Conservation (phyloP, 208 protist genomes). For the Herpetomonas tarakana region DNA sequence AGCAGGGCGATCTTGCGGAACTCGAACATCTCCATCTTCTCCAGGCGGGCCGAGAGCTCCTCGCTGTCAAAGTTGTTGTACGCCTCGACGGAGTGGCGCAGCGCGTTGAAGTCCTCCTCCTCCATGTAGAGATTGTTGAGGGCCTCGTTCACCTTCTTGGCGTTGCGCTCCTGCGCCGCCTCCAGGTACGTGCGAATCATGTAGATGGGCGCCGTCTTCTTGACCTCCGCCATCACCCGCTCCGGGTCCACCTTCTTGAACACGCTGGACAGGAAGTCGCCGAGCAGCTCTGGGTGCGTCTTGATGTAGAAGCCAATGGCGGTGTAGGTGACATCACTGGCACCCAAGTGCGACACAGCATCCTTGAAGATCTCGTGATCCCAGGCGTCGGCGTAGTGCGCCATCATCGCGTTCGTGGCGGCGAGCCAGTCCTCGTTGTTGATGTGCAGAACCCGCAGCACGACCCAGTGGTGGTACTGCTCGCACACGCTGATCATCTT, state of each 20-base stretch:
- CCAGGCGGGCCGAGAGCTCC: constrained; percentile 93
- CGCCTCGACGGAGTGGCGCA: constrained; percentile 94
- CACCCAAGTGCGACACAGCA: constrained; percentile 93
- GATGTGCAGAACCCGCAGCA: constrained; percentile 95
- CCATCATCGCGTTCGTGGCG: constrained; percentile 97
- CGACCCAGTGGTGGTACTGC: constrained; percentile 95
- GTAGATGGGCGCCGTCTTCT: constrained; percentile 78
- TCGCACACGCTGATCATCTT: constrained; percentile 96
- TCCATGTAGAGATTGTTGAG: constrained; percentile 98
- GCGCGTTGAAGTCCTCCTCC: constrained; percentile 98
- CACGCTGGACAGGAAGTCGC: constrained; percentile 96
- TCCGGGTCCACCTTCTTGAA: constrained; percentile 96
- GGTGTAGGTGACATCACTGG: constrained; percentile 97
- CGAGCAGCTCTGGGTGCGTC: constrained; percentile 90
- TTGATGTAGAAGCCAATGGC: constrained; percentile 98
- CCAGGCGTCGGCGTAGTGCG: constrained; percentile 96
- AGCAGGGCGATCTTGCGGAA: constrained; percentile 98
- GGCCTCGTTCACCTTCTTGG: constrained; percentile 97
- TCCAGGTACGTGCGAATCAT: constrained; percentile 98
- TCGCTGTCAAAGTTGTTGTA: constrained; percentile 98
- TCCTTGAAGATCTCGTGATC: constrained; percentile 99
- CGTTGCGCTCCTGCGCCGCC: constrained; percentile 91
- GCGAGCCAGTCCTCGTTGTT: constrained; percentile 99
- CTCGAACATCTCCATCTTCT: constrained; percentile 98
- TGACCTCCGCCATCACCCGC: constrained; percentile 94